Conservation (phyloP, 768 basidiomycete species). For the Trametes villosa region DNA sequence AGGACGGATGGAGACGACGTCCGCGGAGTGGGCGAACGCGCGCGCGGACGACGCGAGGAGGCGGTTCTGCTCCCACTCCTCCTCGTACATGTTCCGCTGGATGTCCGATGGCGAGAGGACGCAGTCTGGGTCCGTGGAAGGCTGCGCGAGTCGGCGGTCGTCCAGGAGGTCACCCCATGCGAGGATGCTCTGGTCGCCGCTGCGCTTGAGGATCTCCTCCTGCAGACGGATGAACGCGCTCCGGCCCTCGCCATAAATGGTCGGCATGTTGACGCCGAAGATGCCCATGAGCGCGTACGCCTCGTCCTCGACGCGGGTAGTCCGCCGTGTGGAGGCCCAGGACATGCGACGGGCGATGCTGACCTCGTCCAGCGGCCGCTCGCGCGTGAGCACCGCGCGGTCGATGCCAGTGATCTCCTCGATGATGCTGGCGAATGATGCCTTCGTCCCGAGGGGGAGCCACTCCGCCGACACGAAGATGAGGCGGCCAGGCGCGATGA, state of each 20-base stretch:
- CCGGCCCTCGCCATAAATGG: constrained; percentile 13
- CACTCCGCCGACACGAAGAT: constrained; percentile 7
- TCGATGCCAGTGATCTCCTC: constrained; percentile 12
- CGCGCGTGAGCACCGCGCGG: neutral
- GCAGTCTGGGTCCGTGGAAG: no score
- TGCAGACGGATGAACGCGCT: constrained; percentile 14
- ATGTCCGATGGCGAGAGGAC: no score
- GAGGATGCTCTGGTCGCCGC: constrained; percentile 10
- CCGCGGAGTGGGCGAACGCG: no score
- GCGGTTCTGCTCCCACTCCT: no score
- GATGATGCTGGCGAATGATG: constrained; percentile 6
- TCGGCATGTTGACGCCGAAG: constrained; percentile 7
- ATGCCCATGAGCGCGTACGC: constrained; percentile 18
- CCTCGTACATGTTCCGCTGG: no score
- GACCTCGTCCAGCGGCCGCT: constrained; percentile 1
- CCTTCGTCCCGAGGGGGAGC: constrained; percentile 10
- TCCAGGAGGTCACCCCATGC: no score
- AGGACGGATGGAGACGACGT: no score
- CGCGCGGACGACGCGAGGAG: no score
- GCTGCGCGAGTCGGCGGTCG: no score
- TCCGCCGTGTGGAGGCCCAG: constrained; percentile 15
- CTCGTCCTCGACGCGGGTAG: constrained; percentile 18
- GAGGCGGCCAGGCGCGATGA: constrained; percentile 7
- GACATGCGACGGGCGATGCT: constrained; percentile 16
- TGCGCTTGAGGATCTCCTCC: constrained; percentile 9